phyloP scores from a whole-genome alignment of 371 early-diverging fungal species.

The Haplosporangium sp. region DNA sequence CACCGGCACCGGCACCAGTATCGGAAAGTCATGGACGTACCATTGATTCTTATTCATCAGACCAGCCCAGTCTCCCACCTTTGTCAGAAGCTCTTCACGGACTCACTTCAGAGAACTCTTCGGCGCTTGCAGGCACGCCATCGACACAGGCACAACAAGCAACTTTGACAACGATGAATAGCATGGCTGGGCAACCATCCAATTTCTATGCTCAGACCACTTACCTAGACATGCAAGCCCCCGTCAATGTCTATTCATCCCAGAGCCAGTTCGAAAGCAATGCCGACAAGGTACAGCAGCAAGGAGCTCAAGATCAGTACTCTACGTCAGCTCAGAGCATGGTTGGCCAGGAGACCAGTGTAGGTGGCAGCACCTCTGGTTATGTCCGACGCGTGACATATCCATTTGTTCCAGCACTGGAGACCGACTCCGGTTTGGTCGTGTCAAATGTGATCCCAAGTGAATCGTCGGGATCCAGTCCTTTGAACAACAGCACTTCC shows the following conservation, averaged over 20 bases:
- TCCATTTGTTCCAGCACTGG: conserved; percentile 39
- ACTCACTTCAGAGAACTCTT: conserved; percentile 7
- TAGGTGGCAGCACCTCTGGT: neutral
- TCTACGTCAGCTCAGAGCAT: conserved; percentile 13
- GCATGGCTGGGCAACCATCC: conserved; percentile 26
- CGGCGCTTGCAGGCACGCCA: conserved; percentile 23
- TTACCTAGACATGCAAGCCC: conserved; percentile 38
- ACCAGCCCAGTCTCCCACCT: conserved; percentile 35
- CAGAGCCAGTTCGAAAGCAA: conserved; percentile 26
- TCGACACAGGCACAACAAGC: conserved; percentile 32
- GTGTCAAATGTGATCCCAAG: conserved; percentile 26
- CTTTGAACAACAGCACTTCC: conserved; percentile 17
- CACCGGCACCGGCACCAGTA: neutral
- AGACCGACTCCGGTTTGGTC: conserved; percentile 29
- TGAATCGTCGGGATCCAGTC: conserved; percentile 29
- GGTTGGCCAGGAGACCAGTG: conserved; percentile 16
- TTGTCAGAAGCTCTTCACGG: conserved; percentile 34
- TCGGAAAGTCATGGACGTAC: conserved; percentile 7
- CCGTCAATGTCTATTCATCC: conserved; percentile 22
- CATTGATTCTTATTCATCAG: conserved; percentile 11
- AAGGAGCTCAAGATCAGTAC: conserved; percentile 19
- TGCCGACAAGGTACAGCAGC: conserved; percentile 8
- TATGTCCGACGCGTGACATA: conserved; percentile 41
- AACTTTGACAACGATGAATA: conserved; percentile 11
- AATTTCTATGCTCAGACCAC: conserved; percentile 28